Base-by-base conservation (phyloP, 148 eudicot species). In the Pharnaceum exiguum region DNA sequence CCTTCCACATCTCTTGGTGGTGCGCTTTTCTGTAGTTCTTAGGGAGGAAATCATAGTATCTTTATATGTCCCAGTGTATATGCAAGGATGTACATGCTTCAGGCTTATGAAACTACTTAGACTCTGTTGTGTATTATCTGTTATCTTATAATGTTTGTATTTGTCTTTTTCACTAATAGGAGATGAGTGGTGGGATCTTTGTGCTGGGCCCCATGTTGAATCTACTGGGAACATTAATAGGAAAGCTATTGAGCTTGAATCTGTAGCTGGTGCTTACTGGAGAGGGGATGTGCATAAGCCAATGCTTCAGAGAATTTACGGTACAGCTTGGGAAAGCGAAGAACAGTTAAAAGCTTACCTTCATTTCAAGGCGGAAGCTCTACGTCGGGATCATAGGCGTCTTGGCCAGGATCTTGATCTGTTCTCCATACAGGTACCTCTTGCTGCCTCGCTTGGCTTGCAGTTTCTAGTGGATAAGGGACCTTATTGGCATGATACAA, bases 181-280 rank as follows among this genome's bases (percentile, higher is more conserved):
- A 60, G 74, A 89, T 73, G 95, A 93, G 52, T 93, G 99, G 99
- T 93, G 99, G 99, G 99, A 93, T 71, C 99, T 93, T 57, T 93
- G 99, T 83, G 99, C 99, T 50, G 99, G 99, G 24, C 99, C 99
- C 57, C 99, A 93, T 84, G 96, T 93, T 69, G 91, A 93, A 70
- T 68, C 95, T 67, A 93, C 99, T 56, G 96, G 99, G 60, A 86
- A 74, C 47, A 93, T 93, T 60, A 80, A 77, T 57, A 80, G 76
- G 62, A 86, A 71, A 80, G 99, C 99, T 62, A 71, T 93, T 65
- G 87, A 93, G 29, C 96, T 93, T 61, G 99, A 93, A 78, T 93
- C 99, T 71, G 95, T 93, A 65, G 96, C 99, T 65, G 99, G 99
- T 74, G 99, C 99, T 26, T 93, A 93, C 68, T 93, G 99, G 99